A percentile compares a stretch with the other conserved stretches of the same genome.
phyloP scores from a whole-genome alignment of 495 filamentous ascomycete species.

The Talaromyces wortmannii region DNA sequence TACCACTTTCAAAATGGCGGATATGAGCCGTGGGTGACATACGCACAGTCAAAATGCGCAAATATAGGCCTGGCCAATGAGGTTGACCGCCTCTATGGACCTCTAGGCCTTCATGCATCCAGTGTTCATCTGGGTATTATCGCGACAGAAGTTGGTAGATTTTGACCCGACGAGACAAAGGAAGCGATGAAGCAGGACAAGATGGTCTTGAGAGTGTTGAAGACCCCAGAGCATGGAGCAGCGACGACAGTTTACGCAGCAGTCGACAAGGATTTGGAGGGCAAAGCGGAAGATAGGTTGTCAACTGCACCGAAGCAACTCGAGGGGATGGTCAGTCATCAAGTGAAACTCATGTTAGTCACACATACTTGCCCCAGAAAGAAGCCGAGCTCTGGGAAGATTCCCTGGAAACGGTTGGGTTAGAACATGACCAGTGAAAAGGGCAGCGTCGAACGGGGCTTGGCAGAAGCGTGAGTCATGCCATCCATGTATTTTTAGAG shows the following conservation, averaged over 20 bases:
- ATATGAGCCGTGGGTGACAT: conserved; percentile 28
- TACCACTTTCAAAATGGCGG: conserved; percentile 18
- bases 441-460: no score
- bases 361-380: conserved; percentile 24
- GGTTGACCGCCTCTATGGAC: conserved; percentile 36
- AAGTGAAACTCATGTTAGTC: conserved; percentile 19
- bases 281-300: conserved; percentile 35
- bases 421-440: conserved; percentile 4
- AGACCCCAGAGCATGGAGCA: conserved; percentile 24
- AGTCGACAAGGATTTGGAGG: conserved; percentile 25
- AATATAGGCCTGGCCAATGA: conserved; percentile 37
- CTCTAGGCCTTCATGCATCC: conserved; percentile 27
- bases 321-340: conserved; percentile 5
- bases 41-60: conserved; percentile 29
- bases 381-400: conserved; percentile 37
- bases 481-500: no score
- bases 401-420: conserved; percentile 31
- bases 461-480: no score
- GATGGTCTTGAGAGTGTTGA: conserved; percentile 16
- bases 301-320: conserved; percentile 9
- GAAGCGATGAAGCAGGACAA: conserved; percentile 6
- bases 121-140: conserved; percentile 36
- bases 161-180: conserved; percentile 10
- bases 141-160: conserved; percentile 11
- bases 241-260: conserved; percentile 40